phyloP scores from a whole-genome alignment of 305 asterid species.

The Solanum hybrid region DNA sequence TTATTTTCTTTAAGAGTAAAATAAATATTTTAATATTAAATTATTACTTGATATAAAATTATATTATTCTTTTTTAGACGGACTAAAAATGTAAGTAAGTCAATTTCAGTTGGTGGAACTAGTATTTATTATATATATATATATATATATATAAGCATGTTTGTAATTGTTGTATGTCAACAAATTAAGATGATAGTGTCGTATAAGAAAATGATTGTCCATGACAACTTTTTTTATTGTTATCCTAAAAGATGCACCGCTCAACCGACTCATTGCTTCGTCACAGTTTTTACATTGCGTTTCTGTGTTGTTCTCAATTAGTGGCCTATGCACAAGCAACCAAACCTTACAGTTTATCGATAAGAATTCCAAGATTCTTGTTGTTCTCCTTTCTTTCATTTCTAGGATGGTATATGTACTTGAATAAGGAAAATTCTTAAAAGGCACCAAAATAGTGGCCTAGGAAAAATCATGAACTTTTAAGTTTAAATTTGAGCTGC shows the following conservation, averaged over 20 bases:
- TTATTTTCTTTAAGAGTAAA: no score
- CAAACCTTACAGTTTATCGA: neutral
- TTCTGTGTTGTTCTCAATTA: neutral
- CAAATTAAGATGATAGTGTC: neutral
- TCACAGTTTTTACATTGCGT: neutral
- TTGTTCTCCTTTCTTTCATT: neutral
- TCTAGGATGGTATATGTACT: neutral
- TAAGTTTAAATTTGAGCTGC: neutral
- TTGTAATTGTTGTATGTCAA: neutral
- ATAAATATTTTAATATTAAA: no score
- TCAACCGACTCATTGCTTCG: conserved; percentile 4
- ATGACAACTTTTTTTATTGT: neutral
- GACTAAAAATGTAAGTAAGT: no score
- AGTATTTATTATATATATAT: no score
- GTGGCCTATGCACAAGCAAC: neutral
- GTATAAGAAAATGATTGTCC: neutral
- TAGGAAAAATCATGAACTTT: neutral
- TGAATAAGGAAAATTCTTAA: neutral
- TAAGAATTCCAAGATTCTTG: neutral
- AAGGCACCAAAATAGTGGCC: neutral
- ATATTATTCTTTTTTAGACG: no score
- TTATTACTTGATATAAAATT: no score
- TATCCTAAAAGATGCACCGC: neutral
- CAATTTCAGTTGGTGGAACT: no score
- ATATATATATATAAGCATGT: neutral